Evolutionary conservation across 805 yeast genomes (phyloP), one percentile per base, ranked within the genome.

Genomic region (Pichia ethanolica): DNA sequence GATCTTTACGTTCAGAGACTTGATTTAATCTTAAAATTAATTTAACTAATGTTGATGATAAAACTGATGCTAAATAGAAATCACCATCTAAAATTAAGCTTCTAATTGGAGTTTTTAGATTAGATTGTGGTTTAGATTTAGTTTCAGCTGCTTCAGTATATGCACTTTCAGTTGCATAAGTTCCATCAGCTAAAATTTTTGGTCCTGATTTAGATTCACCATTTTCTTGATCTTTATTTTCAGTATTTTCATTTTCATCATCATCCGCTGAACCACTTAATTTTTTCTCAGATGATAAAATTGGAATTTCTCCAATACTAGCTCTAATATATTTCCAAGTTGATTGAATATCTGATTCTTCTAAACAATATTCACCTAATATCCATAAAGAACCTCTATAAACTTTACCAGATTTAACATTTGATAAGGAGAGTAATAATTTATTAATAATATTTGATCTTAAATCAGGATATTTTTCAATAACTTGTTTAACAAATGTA

Each of bases 381-480:
- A 93, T 83, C 99, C 99, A 93, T 52, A 95, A 73, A 0, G 95
- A 89, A 33, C 96, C 95, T 56, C 98, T 82, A 71, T 82, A 86
- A 10, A 93, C 96, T 60, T 89, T 89, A 11, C 96, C 95, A 52
- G 93, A 83, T 63, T 82, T 86, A 45, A 88, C 82, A 27, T 72
- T 71, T 30, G 79, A 79, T 62, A 93, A 73, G 12, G 88, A 71
- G 8, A 59, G 59, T 41, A 89, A 68, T 53, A 93, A 77, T 57
- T 84, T 81, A 42, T 67, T 64, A 49, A 93, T 67, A 44, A 89
- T 83, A 20, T 78, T 67, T 25, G 73, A 67, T 63, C 96, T 81
- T 57, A 88, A 74, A 49, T 81, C 81, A 35, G 97, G 96, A 74
- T 83, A 90, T 61, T 86, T 86, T 67, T 90, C 97, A 53, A 90